phyloP scores from a whole-genome alignment of 1,284 basidiomycete genomes.

The Heterobasidion annosum region DNA sequence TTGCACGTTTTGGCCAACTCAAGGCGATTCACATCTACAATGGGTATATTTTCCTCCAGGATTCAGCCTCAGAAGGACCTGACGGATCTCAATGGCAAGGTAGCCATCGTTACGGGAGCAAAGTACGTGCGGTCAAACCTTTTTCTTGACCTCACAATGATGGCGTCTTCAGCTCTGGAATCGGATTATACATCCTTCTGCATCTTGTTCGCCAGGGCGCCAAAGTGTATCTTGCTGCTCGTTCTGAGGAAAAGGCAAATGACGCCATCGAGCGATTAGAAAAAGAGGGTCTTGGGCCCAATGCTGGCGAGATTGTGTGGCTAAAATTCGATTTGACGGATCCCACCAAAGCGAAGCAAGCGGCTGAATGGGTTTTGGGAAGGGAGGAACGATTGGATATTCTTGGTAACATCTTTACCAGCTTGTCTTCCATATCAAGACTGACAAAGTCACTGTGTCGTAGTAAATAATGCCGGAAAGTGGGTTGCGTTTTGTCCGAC shows the following conservation, averaged over 20 bases:
- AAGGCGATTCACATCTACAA: neutral
- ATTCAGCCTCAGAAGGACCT: constrained; percentile 14
- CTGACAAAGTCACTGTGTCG: neutral
- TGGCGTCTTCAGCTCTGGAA: constrained; percentile 20
- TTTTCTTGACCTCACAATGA: neutral
- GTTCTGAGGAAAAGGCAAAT: constrained; percentile 24
- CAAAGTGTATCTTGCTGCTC: constrained; percentile 34
- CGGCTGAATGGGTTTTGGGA: constrained; percentile 35
- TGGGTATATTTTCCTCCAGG: neutral
- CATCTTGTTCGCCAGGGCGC: constrained; percentile 30
- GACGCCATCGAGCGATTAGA: constrained; percentile 24
- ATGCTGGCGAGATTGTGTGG: constrained; percentile 27
- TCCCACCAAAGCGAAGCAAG: constrained; percentile 29
- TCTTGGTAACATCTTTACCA: constrained; percentile 20
- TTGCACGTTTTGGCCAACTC: neutral
- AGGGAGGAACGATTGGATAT: constrained; percentile 43
- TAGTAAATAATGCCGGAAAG: neutral
- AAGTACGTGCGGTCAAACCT: constrained; percentile 19
- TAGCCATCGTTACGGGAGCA: constrained; percentile 31
- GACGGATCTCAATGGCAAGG: constrained; percentile 27
- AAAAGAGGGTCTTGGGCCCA: constrained; percentile 20
- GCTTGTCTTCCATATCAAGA: neutral
- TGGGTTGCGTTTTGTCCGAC: neutral
- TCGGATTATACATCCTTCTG: constrained; percentile 29
- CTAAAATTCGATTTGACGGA: constrained; percentile 36